Percentiles rank a stretch among this genome's conserved stretches.
Evolutionary conservation across 2,329 filamentous ascomycete species (phyloP).

Genomic region (Teratosphaeria nubilosa): DNA sequence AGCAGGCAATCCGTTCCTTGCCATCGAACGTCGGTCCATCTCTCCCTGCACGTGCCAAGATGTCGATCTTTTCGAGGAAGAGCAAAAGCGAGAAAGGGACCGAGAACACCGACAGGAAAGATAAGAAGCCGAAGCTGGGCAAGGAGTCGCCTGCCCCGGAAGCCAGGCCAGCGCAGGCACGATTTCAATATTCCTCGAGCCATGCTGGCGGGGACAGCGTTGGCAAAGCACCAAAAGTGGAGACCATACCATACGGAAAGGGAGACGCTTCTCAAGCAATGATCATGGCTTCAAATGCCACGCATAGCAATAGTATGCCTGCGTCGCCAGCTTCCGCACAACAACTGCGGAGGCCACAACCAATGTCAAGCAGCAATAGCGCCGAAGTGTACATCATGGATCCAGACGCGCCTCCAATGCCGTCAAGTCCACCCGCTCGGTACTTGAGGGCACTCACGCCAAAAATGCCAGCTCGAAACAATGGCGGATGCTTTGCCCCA

Average conservation of each 20-base stretch:
- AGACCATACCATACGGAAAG: too few relatives aligned
- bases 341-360: not conserved
- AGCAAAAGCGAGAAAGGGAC: not conserved
- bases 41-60: not conserved
- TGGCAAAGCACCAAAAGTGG: not conserved
- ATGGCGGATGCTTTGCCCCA: not conserved
- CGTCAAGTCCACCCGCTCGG: not conserved
- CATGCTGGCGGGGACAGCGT: not conserved
- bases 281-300: not conserved
- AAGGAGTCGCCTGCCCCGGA: not conserved
- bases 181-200: not conserved
- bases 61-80: constrained; percentile 3
- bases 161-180: not conserved
- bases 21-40: not conserved
- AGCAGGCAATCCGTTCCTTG: not conserved
- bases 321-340: not conserved
- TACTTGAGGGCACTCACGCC: not conserved
- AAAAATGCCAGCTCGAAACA: not conserved
- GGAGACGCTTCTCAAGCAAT: too few relatives aligned
- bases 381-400: constrained; percentile 1
- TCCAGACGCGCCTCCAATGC: constrained; percentile 3
- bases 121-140: not conserved
- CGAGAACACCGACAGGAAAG: not conserved
- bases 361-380: not conserved
- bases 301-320: too few relatives aligned